These are phyloP conservation scores for Nemania bipapillata DNA, from an alignment of 2,329 filamentous ascomycete genomes.

Conservation along the genomic window DNA sequence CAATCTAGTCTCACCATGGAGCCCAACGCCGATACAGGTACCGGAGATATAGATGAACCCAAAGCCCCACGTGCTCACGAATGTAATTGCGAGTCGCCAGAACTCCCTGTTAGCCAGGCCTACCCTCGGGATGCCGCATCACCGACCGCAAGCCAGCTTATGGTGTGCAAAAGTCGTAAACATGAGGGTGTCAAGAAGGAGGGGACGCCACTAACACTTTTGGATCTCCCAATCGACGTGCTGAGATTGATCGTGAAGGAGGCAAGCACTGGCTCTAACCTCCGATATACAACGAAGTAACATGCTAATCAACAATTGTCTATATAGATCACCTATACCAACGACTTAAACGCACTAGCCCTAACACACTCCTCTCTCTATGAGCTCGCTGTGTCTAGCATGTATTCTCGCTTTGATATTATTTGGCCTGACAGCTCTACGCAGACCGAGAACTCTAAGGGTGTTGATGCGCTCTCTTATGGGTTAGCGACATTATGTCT, in stretches of 20 bases:
- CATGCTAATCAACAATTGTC: conserved; percentile 25
- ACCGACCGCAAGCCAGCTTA: conserved; percentile 54
- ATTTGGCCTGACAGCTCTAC: conserved; percentile 82
- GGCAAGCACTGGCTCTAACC: conserved; percentile 58
- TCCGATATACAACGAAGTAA: not conserved
- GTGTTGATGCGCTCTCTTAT: conserved; percentile 84
- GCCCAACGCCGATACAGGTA: conserved; percentile 37
- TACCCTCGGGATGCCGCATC: conserved; percentile 37
- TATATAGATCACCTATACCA: conserved; percentile 77
- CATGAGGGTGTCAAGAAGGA: conserved; percentile 70
- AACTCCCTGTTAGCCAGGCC: conserved; percentile 40
- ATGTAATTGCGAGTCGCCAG: conserved; percentile 29
- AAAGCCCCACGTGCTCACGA: conserved; percentile 36
- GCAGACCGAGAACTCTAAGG: conserved; percentile 72
- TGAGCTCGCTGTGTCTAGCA: conserved; percentile 77
- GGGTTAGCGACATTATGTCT: conserved; percentile 83
- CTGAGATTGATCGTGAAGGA: conserved; percentile 82
- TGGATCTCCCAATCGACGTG: conserved; percentile 82
- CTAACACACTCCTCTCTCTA: conserved; percentile 82
- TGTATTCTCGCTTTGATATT: conserved; percentile 88
- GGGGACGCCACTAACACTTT: conserved; percentile 69
- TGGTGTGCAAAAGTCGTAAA: conserved; percentile 73
- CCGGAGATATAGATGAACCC: conserved; percentile 37
- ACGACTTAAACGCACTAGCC: conserved; percentile 81
- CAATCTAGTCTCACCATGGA: conserved; percentile 41